Conservation (phyloP, 169 alveolate genomes). For the Eimeria acervulina region DNA sequence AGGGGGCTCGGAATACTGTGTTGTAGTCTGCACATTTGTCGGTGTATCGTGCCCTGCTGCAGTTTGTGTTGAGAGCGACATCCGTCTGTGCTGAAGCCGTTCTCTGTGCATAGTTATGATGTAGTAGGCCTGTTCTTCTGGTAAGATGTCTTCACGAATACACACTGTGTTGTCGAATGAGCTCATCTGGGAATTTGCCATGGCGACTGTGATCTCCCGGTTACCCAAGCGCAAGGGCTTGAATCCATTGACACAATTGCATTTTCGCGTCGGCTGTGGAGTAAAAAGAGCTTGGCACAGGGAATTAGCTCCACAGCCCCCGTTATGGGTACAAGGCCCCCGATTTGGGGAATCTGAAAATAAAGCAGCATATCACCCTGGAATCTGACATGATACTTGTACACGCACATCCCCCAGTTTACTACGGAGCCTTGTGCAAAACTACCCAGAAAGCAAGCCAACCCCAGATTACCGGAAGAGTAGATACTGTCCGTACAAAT, state of each 20-base stretch:
- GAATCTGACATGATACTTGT: background rate
- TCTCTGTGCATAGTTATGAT: conserved; percentile 61
- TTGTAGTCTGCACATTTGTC: conserved; percentile 23
- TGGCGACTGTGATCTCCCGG: conserved; percentile 63
- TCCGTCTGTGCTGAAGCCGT: conserved; percentile 65
- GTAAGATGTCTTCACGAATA: conserved; percentile 63
- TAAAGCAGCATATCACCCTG: background rate
- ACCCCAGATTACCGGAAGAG: background rate
- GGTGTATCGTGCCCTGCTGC: background rate
- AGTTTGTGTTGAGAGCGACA: conserved; percentile 26
- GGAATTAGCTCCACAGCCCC: conserved; percentile 79
- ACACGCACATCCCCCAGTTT: background rate
- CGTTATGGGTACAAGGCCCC: conserved; percentile 81
- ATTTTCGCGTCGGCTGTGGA: conserved; percentile 49
- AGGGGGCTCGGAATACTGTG: background rate
- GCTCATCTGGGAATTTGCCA: conserved; percentile 67
- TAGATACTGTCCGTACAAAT: background rate
- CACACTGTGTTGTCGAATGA: conserved; percentile 76
- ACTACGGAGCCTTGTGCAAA: background rate
- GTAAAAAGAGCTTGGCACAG: conserved; percentile 79
- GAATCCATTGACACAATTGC: conserved; percentile 67
- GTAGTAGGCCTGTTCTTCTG: conserved; percentile 73
- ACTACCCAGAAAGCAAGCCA: background rate
- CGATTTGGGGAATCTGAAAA: conserved; percentile 70
- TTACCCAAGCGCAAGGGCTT: conserved; percentile 66